Evolutionary conservation across 345 rosid genomes (phyloP).

Genomic region (Ricinus communis): DNA sequence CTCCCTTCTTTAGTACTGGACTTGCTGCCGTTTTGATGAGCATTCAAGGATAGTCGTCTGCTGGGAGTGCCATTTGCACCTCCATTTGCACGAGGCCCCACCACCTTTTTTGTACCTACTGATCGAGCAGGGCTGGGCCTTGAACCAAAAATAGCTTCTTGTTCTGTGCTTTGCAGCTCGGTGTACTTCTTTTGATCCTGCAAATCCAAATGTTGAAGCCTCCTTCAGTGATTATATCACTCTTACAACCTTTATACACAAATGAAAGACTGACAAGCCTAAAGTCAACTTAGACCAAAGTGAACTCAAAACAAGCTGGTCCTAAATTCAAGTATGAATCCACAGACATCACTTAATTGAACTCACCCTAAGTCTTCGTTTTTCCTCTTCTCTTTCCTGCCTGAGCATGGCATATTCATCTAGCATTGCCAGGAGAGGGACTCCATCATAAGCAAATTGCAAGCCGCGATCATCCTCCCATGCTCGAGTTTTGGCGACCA

Average conservation of each 20-base stretch:
- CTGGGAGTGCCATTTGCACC: constrained; percentile 73
- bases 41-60: constrained; percentile 77
- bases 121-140: constrained; percentile 87
- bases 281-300: neutral
- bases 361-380: constrained; percentile 70
- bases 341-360: neutral
- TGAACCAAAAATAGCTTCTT: constrained; percentile 61
- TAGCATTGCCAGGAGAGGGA: constrained; percentile 90
- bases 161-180: constrained; percentile 78
- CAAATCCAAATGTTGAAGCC: constrained; percentile 1
- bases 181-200: constrained; percentile 87
- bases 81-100: constrained; percentile 73
- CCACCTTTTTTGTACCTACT: constrained; percentile 59
- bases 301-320: neutral
- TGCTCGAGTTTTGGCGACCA: constrained; percentile 74
- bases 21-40: constrained; percentile 72
- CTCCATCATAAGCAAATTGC: constrained; percentile 80
- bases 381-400: constrained; percentile 96
- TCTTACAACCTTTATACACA: neutral
- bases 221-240: neutral
- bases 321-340: neutral
- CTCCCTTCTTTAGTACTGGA: constrained; percentile 64
- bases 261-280: neutral
- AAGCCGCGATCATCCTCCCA: constrained; percentile 81
- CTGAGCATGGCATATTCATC: constrained; percentile 92